Base-by-base conservation (phyloP, 2,329 filamentous ascomycete genomes). In the Sporothrix variecibatus region DNA sequence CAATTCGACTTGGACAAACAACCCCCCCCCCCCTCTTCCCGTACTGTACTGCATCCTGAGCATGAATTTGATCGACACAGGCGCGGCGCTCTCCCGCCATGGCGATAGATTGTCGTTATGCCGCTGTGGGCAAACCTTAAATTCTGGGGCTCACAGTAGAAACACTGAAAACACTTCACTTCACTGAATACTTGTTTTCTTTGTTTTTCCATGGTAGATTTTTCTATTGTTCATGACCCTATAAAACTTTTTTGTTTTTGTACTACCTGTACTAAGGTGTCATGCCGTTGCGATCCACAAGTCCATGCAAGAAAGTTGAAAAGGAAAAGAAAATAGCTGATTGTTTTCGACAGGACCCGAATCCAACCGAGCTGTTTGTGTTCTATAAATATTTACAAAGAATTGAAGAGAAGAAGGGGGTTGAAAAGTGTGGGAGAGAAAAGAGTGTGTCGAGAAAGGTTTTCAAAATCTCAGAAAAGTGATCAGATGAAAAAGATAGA, bases 311-410 rank as follows among this genome's bases (percentile, higher is more conserved):
- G 62, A n/a, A 69, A 26, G 20, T 28, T 68, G 23, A 31, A 34
- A 72, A 68, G 31, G 17, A 60, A 74, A 73, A 60, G 58, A 28
- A 40, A 34, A 34, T 51, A 60, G 26, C 40, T 58, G 51, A 31
- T 23, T 71, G 34, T 9, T 23, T 58, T 28, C 65, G 49, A 53
- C 46, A n/a, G 26, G 62, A 46, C 43, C 65, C 17, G 26, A 68
- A 28, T 68, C 26, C 43, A 51, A 40, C 34, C 12, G 1, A 51
- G 49, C 31, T 40, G 62, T 56, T 60, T 60, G 62, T 67, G 62
- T 67, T 67, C 46, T 71, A 56, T 34, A 62, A 70, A 73, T 70
- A 40, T 58, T 43, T 67, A 60, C 56, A 60, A 68, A 70, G 64
- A 74, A 38, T n/a, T 9, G 31, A 68, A 51, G 26, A 65, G 40